Evolutionary conservation across 208 protist species (phyloP).

Genomic region (Naegleria lovaniensis): DNA sequence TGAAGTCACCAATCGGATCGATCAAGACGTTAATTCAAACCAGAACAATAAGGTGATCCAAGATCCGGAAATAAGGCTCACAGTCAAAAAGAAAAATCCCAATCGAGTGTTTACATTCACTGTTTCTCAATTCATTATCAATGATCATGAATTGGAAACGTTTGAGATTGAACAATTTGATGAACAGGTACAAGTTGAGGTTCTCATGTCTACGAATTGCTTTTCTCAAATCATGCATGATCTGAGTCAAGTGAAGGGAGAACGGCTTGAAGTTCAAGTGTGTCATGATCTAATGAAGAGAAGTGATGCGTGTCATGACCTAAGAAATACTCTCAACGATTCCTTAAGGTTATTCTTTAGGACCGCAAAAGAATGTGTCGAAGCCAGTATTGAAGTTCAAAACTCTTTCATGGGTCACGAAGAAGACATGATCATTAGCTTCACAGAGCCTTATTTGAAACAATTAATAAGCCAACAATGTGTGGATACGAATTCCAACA

Average conservation of each 20-base stretch:
- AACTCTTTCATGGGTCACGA: not conserved
- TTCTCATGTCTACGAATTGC: not conserved
- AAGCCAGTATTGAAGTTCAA: not conserved
- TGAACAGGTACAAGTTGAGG: not conserved
- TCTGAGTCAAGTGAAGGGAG: not conserved
- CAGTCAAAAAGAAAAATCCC: not conserved
- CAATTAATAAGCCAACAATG: no score
- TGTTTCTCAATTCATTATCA: not conserved
- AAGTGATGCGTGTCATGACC: not conserved
- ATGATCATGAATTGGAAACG: not conserved
- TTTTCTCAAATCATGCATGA: not conserved
- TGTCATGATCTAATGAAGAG: no score
- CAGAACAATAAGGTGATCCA: no score
- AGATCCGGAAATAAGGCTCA: not conserved
- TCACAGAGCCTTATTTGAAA: not conserved
- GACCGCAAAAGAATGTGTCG: not conserved
- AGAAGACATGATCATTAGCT: not conserved
- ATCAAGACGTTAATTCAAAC: no score
- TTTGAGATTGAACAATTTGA: not conserved
- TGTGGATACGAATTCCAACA: no score
- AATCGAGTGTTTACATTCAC: not conserved
- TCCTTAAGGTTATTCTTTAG: not conserved
- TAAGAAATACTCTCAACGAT: not conserved
- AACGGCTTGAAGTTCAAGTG: not conserved
- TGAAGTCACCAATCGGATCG: no score